These are phyloP conservation scores for Lippia alba DNA, from an alignment of 305 asterid genomes.

Conservation along the genomic window DNA sequence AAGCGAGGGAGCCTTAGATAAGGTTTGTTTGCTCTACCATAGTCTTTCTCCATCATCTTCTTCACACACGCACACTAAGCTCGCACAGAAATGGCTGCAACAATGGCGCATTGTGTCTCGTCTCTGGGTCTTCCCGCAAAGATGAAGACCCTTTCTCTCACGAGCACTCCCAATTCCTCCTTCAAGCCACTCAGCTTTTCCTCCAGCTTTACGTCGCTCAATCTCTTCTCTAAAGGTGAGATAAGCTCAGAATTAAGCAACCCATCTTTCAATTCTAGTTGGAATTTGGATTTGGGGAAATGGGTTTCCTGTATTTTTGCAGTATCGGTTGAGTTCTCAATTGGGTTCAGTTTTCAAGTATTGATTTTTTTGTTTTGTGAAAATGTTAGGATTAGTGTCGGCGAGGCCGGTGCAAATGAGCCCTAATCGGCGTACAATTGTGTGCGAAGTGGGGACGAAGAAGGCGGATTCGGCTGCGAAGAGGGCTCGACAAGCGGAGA, in stretches of 20 bases:
- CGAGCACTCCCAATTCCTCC: conserved; percentile 38
- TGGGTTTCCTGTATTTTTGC: too few relatives aligned
- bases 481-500: conserved; percentile 96
- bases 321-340: background rate
- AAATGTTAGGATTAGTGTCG: conserved; percentile 48
- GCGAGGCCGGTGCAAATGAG: conserved; percentile 50
- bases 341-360: background rate
- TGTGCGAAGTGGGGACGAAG: conserved; percentile 77
- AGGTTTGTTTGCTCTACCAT: conserved; percentile 32
- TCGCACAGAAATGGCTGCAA: conserved; percentile 44
- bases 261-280: conserved; percentile 6
- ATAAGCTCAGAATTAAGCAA: background rate
- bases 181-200: conserved; percentile 79
- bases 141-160: conserved; percentile 57
- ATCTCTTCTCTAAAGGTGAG: conserved; percentile 68
- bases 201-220: conserved; percentile 55
- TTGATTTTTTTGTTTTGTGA: background rate
- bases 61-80: background rate
- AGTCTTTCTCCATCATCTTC: conserved; percentile 25
- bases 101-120: conserved; percentile 55
- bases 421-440: conserved; percentile 59
- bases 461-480: conserved; percentile 95
- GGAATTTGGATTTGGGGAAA: background rate
- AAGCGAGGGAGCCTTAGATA: conserved; percentile 23
- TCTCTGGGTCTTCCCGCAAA: conserved; percentile 53